Conservation (phyloP, 2,329 filamentous ascomycete genomes). For the Tympanopsis confertula region DNA sequence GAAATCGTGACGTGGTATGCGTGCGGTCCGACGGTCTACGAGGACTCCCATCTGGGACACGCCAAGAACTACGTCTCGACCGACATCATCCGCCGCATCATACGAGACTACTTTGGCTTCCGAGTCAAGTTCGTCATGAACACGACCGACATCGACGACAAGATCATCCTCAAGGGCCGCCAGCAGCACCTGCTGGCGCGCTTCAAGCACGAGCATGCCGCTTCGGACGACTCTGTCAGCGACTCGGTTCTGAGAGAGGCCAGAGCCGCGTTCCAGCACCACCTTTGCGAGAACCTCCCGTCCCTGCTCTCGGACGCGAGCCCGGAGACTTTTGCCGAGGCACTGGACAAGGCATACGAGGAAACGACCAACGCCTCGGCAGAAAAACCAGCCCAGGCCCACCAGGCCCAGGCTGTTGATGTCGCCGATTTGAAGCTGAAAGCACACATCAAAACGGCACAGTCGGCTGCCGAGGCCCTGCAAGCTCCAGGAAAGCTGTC, state of each 20-base stretch:
- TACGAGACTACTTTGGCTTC: conserved; percentile 54
- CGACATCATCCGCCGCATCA: conserved; percentile 53
- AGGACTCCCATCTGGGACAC: conserved; percentile 56
- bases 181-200: background rate
- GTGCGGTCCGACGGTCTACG: conserved; percentile 59
- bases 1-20: conserved; percentile 52
- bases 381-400: conserved; percentile 9
- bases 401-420: conserved; percentile 15
- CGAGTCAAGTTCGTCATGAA: conserved; percentile 58
- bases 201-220: background rate
- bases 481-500: conserved; percentile 4
- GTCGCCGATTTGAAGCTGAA: conserved; percentile 6
- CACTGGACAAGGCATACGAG: conserved; percentile 9
- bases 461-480: conserved; percentile 9
- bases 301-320: conserved; percentile 5
- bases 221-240: background rate
- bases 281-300: conserved; percentile 11
- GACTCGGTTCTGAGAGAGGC: conserved; percentile 4
- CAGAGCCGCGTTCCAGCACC: conserved; percentile 4
- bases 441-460: conserved; percentile 11
- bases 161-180: background rate
- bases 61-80: conserved; percentile 59
- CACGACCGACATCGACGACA: conserved; percentile 20
- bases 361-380: conserved; percentile 14
- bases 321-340: conserved; percentile 7